Conservation (phyloP, 208 protist species). For the Plasmodiophora brassicae region DNA sequence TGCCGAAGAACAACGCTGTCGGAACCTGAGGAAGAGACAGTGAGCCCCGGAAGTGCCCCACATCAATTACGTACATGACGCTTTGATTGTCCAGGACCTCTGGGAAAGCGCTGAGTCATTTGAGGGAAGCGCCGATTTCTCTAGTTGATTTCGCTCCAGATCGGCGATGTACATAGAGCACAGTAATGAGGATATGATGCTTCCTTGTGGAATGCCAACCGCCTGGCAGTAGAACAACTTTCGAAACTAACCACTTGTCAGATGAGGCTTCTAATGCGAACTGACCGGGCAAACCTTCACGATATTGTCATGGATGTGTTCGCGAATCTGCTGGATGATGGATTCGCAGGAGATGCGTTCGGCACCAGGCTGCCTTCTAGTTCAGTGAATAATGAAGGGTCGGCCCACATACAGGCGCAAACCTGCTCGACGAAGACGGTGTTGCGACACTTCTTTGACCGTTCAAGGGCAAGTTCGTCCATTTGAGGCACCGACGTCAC, state of each 20-base stretch:
- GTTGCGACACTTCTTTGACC: neutral
- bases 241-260: neutral
- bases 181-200: neutral
- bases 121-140: too few species aligned
- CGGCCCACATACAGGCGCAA: neutral
- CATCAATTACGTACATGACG: neutral
- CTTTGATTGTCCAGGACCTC: neutral
- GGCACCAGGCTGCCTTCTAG: neutral
- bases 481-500: neutral
- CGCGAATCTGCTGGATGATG: neutral
- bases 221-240: neutral
- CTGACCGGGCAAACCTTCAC: neutral
- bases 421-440: neutral
- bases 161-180: slow-evolving; percentile 9
- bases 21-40: neutral
- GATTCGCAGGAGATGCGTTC: too few species aligned
- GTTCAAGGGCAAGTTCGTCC: neutral
- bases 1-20: neutral
- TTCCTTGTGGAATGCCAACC: neutral
- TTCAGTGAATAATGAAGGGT: neutral
- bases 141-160: neutral
- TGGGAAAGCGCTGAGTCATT: too few species aligned
- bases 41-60: neutral
- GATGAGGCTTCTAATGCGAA: neutral
- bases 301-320: neutral